phyloP scores from a whole-genome alignment of 345 rosid genomes.

The Mercurialis annua region DNA sequence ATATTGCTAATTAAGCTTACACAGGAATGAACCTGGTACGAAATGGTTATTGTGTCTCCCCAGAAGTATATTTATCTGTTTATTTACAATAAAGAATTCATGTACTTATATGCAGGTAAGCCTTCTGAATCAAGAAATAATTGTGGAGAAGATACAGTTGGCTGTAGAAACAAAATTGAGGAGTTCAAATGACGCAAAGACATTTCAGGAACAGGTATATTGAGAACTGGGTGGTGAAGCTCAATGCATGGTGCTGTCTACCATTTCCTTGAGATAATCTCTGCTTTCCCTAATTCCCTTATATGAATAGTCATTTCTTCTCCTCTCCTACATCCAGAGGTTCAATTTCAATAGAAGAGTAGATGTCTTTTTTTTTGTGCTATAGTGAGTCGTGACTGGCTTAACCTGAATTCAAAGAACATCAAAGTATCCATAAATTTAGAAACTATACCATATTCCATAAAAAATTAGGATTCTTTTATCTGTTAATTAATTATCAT shows the following conservation, averaged over 20 bases:
- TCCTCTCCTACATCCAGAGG: background rate
- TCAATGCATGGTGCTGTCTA: constrained; percentile 14
- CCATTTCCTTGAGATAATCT: background rate
- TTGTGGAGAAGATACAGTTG: constrained; percentile 75
- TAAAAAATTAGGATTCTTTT: background rate
- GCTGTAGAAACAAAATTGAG: constrained; percentile 68
- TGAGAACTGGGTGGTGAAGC: constrained; percentile 2
- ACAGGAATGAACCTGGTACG: background rate
- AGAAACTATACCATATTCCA: background rate
- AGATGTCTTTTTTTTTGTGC: background rate
- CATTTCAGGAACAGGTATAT: constrained; percentile 82
- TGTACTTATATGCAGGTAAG: constrained; percentile 60
- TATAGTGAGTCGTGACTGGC: background rate
- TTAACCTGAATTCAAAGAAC: background rate
- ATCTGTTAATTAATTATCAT: background rate
- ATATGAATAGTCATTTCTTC: background rate
- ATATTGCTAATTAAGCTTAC: background rate
- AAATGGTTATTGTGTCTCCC: background rate
- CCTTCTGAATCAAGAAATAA: constrained; percentile 85
- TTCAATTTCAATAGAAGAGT: background rate
- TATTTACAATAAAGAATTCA: background rate
- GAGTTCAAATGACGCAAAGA: constrained; percentile 63
- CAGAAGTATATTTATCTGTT: background rate
- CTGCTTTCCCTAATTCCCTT: background rate
- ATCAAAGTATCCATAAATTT: background rate